Evolutionary conservation across 129 eudicot genomes (phyloP), one percentile per base, ranked within the genome.

Genomic region (Chrysanthemum makinoi): DNA sequence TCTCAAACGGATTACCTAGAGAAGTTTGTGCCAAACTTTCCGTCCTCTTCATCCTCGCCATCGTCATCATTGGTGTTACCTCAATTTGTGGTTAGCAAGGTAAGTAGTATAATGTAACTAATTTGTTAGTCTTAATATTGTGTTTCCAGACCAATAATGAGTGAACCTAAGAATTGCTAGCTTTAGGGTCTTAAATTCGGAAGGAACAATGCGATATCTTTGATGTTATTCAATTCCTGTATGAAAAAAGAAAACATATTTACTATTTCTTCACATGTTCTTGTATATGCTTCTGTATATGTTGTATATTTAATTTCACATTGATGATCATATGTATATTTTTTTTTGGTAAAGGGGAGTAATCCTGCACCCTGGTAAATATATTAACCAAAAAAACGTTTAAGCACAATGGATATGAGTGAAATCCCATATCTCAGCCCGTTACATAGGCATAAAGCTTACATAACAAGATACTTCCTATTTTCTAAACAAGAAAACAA

Each of bases 121-220:
- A 70, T 61, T 1, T 62, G 54, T 77, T 39, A 43, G 63, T 63
- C 15, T 66, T 15, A 48, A 33, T 33, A 28, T 30, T 74, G 19
- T 17, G 58, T 43, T 15, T 63, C 28, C 50, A 51, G 76, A 77
- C 35, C 20, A 51, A 20, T 65, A 47, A 35, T 43, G 60, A 77
- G 65, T 77, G 66, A 70, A 55, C 81, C 77, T 77, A 70, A 20
- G 55, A 52, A 63, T 77, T 77, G 77, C 81, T 77, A 77, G 81
- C 63, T 70, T 77, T 62, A 70, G 77, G 59, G 72, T 28, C 81
- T 62, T 77, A 44, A 77, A 53, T 77, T 77, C 72, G 63, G 77
- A 70, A 76, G 81, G 66, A 61, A 77, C 81, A 77, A 77, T 77
- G 65, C 70, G 70, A 70, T 63, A 72, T 70, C 55, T 70, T 53